Conservation (phyloP, 2,329 filamentous ascomycete genomes). For the Calonectria crousiana region DNA sequence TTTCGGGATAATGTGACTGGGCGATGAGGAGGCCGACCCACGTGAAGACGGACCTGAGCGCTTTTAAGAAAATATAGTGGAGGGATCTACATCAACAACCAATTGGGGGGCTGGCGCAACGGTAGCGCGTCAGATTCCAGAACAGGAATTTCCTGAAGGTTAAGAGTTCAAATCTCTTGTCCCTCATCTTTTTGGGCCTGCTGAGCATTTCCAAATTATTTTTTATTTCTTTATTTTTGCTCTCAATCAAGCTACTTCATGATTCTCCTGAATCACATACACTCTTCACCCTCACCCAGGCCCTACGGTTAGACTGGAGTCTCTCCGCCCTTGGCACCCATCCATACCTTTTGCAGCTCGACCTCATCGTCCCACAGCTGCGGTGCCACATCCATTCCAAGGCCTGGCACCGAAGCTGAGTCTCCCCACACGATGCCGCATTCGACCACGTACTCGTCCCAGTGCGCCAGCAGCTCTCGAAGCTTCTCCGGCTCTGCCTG, state of each 20-base stretch:
- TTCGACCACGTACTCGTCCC: conserved; percentile 49
- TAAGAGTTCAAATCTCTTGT: conserved; percentile 14
- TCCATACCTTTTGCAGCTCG: conserved; percentile 1
- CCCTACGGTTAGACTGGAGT: not conserved
- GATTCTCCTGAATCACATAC: no score
- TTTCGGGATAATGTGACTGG: no score
- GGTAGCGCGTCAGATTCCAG: conserved; percentile 12
- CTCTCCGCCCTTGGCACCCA: not conserved
- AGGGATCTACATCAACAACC: not conserved
- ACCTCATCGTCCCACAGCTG: not conserved
- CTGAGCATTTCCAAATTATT: not conserved
- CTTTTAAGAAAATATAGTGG: not conserved
- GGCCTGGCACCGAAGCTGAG: not conserved
- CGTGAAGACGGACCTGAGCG: not conserved
- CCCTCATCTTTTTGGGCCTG: not conserved
- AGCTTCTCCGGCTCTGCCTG: conserved; percentile 29
- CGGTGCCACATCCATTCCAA: conserved; percentile 15
- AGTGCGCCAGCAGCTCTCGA: conserved; percentile 42
- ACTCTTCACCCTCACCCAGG: not conserved
- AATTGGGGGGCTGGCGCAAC: conserved; percentile 10
- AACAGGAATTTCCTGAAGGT: not conserved
- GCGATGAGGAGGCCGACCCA: no score
- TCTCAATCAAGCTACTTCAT: not conserved
- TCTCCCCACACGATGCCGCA: conserved; percentile 26
- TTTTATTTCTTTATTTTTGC: not conserved